Percentiles rank a stretch among this genome's conserved stretches.
Evolutionary conservation across 768 basidiomycete species (phyloP).

Genomic region (Peribolospora kevripleyi): DNA sequence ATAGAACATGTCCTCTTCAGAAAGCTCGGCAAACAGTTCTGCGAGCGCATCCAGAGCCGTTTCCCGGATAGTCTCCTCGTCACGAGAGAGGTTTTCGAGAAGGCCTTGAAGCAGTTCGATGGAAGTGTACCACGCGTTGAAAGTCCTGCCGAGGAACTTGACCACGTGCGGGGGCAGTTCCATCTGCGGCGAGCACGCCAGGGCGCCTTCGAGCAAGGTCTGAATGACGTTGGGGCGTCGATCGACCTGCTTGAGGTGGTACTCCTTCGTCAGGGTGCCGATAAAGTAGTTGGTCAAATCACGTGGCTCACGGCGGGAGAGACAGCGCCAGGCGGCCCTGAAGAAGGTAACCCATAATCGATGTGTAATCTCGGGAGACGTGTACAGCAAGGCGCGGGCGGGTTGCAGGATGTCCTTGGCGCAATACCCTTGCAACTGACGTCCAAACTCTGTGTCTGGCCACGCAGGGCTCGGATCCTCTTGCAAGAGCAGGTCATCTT

Average conservation of each 20-base stretch:
- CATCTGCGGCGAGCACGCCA: constrained; percentile 67
- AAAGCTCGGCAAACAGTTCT: constrained; percentile 82
- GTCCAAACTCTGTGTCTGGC: constrained; percentile 8
- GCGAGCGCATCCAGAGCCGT: constrained; percentile 71
- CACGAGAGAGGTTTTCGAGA: constrained; percentile 33
- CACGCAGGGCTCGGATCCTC: constrained; percentile 5
- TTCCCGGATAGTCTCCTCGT: constrained; percentile 54
- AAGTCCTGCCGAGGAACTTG: constrained; percentile 89
- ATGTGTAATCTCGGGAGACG: constrained; percentile 53
- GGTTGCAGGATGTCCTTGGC: constrained; percentile 39
- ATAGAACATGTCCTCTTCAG: constrained; percentile 92
- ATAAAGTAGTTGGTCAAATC: constrained; percentile 78
- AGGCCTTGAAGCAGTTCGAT: constrained; percentile 62
- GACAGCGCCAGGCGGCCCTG: constrained; percentile 57
- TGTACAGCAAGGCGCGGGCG: constrained; percentile 55
- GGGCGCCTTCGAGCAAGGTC: constrained; percentile 59
- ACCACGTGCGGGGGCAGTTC: constrained; percentile 71
- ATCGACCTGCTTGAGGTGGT: constrained; percentile 68
- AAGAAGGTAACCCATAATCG: constrained; percentile 73
- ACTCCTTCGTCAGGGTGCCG: constrained; percentile 72
- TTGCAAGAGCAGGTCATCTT: constrained; percentile 20
- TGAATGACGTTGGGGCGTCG: constrained; percentile 78
- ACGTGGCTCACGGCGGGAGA: constrained; percentile 63
- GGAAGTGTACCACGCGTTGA: constrained; percentile 79
- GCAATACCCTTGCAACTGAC: constrained; percentile 8